phyloP scores from a whole-genome alignment of 371 early-diverging fungal species.

The Saksenaea oblongispora region DNA sequence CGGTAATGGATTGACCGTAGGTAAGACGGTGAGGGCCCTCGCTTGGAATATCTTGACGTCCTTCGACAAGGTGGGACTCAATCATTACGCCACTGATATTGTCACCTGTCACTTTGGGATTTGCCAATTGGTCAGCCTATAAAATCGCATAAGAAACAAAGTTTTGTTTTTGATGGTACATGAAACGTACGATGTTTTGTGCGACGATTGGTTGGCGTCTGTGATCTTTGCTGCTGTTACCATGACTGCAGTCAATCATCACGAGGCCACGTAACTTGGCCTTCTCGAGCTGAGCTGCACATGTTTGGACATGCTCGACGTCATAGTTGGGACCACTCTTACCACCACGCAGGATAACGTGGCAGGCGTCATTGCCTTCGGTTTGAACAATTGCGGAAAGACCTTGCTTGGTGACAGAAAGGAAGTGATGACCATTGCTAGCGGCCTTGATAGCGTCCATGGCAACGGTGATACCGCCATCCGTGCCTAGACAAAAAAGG shows the following conservation, averaged over 20 bases:
- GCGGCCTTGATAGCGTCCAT: constrained; percentile 91
- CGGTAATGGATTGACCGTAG: constrained; percentile 80
- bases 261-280: constrained; percentile 64
- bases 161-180: background rate
- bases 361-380: constrained; percentile 72
- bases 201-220: constrained; percentile 82
- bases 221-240: constrained; percentile 79
- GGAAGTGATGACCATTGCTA: constrained; percentile 85
- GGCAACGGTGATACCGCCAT: constrained; percentile 85
- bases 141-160: background rate
- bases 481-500: constrained; percentile 56
- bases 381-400: constrained; percentile 91
- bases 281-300: constrained; percentile 62
- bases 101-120: constrained; percentile 50
- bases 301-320: constrained; percentile 62
- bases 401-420: constrained; percentile 96
- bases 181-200: constrained; percentile 55
- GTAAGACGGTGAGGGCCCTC: constrained; percentile 61
- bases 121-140: constrained; percentile 40
- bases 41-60: constrained; percentile 69
- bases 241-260: constrained; percentile 96
- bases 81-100: constrained; percentile 84
- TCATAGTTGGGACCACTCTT: constrained; percentile 89
- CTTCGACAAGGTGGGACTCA: constrained; percentile 79
- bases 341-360: constrained; percentile 91